Base-by-base conservation (phyloP, 2,329 filamentous ascomycete species). In the Amauroascus niger region DNA sequence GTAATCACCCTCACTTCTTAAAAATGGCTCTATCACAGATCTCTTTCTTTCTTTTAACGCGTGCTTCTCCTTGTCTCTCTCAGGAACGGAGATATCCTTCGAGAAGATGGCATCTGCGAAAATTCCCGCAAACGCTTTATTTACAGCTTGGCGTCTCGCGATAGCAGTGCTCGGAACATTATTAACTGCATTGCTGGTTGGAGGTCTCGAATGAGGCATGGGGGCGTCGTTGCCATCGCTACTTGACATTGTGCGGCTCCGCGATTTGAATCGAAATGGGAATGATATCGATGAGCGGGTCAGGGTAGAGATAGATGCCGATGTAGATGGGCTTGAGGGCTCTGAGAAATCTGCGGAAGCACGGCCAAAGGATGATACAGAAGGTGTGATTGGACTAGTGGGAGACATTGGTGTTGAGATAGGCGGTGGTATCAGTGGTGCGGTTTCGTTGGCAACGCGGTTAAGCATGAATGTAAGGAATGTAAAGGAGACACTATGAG, bases 401-500 rank as follows among this genome's bases (percentile, higher is more conserved):
- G 55, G 46, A 28, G 44, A 53, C 16, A 55, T 52, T 14, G 55
- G 55, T 16, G 53, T 35, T 37, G 55, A 49, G 22, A 44, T 20
- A 24, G 37, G 20, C 8, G 54, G 26, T 6, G 61, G 49, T 26
- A 53, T 63, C 0, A 73, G 64, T 0, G 75, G 73, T 1, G 70
- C 71, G 6, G 83, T 68, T 61, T 84, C 81, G 32, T 73, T 72
- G 26, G 76, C 70, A 35, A 85, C 75, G 9, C 77, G 75, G 20
- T 76, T 76, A 9, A 96, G 76, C 69, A 89, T 90, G 7, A 87
- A 83, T 0, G 85, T 88, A 14, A 96, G 73, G 59, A 96, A 89
- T 1, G 95, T 86, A 63, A 96, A 95, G 0, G 86, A 86, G 53
- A 95, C 90, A 64, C 88, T 93, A 69, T 95, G 86, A 48, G 84